Percentiles rank a stretch among this genome's conserved stretches.
phyloP scores from a whole-genome alignment of 495 filamentous ascomycete species.

The Hypoxylon perforatum region DNA sequence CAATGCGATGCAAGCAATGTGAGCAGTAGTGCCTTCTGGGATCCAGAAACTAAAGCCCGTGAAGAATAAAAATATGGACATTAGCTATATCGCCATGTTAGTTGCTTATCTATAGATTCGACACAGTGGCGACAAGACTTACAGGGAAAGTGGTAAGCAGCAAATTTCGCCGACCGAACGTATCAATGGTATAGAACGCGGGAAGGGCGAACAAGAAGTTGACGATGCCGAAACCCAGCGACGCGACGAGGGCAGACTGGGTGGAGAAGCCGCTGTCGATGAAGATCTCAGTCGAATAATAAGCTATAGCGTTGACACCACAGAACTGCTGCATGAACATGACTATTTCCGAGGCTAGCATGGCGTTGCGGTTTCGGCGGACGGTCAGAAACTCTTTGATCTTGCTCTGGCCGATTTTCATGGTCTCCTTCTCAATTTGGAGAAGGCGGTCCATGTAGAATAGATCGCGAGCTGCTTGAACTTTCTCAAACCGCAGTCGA shows the following conservation, averaged over 20 bases:
- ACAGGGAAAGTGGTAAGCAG: conserved; percentile 79
- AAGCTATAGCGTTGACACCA: conserved; percentile 73
- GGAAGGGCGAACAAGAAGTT: conserved; percentile 84
- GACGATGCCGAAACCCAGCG: conserved; percentile 80
- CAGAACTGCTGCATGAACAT: conserved; percentile 91
- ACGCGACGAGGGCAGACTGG: conserved; percentile 69
- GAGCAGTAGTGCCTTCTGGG: conserved; percentile 53
- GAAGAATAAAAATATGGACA: conserved; percentile 77
- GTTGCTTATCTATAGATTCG: background rate
- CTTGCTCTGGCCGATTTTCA: conserved; percentile 70
- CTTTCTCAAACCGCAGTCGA: conserved; percentile 72
- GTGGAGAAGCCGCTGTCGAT: conserved; percentile 65
- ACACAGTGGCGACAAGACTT: conserved; percentile 4
- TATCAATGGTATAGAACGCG: conserved; percentile 84
- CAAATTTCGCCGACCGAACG: conserved; percentile 83
- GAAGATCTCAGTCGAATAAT: conserved; percentile 77
- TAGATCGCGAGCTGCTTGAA: conserved; percentile 83
- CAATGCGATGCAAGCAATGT: conserved; percentile 69
- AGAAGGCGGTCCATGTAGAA: conserved; percentile 83
- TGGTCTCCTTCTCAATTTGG: conserved; percentile 69
- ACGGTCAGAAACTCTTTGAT: conserved; percentile 77
- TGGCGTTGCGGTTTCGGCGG: conserved; percentile 80
- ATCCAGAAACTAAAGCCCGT: conserved; percentile 87
- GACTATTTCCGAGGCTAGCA: conserved; percentile 77
- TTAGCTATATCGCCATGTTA: conserved; percentile 53